Percentiles rank a stretch among this genome's conserved stretches.
phyloP scores from a whole-genome alignment of 345 rosid species.

The Bretschneidera sinensis region DNA sequence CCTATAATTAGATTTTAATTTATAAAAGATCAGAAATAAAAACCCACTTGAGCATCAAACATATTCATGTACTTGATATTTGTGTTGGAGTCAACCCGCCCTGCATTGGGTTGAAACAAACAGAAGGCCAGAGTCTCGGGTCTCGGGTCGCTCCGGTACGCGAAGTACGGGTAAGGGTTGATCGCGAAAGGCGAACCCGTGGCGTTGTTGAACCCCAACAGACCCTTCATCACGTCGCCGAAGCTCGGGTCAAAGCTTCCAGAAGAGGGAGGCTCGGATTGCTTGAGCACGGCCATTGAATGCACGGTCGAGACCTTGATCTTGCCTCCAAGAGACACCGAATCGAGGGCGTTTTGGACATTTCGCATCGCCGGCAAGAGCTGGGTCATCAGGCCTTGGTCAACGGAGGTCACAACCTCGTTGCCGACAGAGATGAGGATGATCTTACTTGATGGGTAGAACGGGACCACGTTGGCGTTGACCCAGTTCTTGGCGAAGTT shows the following conservation, averaged over 20 bases:
- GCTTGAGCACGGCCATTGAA: slow-evolving; percentile 57
- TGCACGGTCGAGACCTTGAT: slow-evolving; percentile 83
- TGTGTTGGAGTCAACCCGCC: slow-evolving; percentile 59
- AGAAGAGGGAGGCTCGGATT: slow-evolving; percentile 76
- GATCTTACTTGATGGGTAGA: slow-evolving; percentile 79
- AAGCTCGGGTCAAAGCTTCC: slow-evolving; percentile 49
- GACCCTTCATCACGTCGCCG: slow-evolving; percentile 55
- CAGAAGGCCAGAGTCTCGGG: slow-evolving; percentile 77
- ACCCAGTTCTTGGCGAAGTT: slow-evolving; percentile 63
- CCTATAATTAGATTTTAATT: neutral
- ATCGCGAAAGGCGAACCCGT: slow-evolving; percentile 76
- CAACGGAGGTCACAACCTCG: slow-evolving; percentile 51
- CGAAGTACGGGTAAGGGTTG: slow-evolving; percentile 87
- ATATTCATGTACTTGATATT: slow-evolving; percentile 85
- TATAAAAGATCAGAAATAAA: too few relatives aligned
- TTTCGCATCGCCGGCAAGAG: slow-evolving; percentile 85
- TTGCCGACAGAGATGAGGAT: slow-evolving; percentile 74
- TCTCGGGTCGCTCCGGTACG: slow-evolving; percentile 66
- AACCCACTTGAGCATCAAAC: slow-evolving; percentile 90
- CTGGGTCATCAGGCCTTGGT: slow-evolving; percentile 43
- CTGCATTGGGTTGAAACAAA: slow-evolving; percentile 75
- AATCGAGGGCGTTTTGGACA: slow-evolving; percentile 63
- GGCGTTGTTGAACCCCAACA: slow-evolving; percentile 54
- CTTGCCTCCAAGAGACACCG: slow-evolving; percentile 52
- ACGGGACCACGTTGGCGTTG: slow-evolving; percentile 57